phyloP scores from a whole-genome alignment of 139 green algal genomes.

The Chara braunii region DNA sequence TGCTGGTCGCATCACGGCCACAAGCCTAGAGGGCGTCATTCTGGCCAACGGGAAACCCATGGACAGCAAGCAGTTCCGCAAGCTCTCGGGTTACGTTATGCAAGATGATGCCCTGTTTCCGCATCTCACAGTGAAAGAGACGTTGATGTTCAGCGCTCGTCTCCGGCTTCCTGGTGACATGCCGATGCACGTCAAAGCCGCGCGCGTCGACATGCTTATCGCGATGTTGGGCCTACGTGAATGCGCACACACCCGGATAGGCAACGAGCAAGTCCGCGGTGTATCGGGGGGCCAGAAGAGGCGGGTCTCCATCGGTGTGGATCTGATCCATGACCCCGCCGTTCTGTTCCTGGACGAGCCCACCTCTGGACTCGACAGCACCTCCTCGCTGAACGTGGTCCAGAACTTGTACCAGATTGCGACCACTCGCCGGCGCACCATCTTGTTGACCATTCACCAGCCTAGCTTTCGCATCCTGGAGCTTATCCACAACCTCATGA shows the following conservation, averaged over 20 bases:
- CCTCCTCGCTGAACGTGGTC: slow-evolving; percentile 55
- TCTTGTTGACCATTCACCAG: slow-evolving; percentile 36
- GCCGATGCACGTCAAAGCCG: slow-evolving; percentile 18
- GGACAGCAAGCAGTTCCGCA: slow-evolving; percentile 15
- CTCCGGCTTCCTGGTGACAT: slow-evolving; percentile 36
- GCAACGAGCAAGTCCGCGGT: slow-evolving; percentile 34
- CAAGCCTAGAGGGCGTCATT: slow-evolving; percentile 26
- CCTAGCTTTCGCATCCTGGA: slow-evolving; percentile 33
- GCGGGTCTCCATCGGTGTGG: slow-evolving; percentile 77
- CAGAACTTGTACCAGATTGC: slow-evolving; percentile 36
- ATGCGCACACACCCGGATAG: slow-evolving; percentile 34
- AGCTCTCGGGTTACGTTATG: slow-evolving; percentile 31
- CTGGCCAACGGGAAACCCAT: slow-evolving; percentile 36
- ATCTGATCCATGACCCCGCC: slow-evolving; percentile 87
- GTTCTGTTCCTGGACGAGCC: slow-evolving; percentile 70
- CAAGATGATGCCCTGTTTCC: slow-evolving; percentile 53
- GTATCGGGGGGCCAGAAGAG: slow-evolving; percentile 82
- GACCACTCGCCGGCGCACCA: slow-evolving; percentile 5
- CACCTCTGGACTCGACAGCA: slow-evolving; percentile 82
- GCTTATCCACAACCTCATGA: slow-evolving; percentile 15
- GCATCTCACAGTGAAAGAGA: slow-evolving; percentile 47
- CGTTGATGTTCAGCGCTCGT: slow-evolving; percentile 32
- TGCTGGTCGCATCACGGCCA: slow-evolving; percentile 30
- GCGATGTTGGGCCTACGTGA: slow-evolving; percentile 10
- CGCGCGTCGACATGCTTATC: slow-evolving; percentile 22